phyloP scores from a whole-genome alignment of 768 basidiomycete genomes.

The Naganishia antarctica region DNA sequence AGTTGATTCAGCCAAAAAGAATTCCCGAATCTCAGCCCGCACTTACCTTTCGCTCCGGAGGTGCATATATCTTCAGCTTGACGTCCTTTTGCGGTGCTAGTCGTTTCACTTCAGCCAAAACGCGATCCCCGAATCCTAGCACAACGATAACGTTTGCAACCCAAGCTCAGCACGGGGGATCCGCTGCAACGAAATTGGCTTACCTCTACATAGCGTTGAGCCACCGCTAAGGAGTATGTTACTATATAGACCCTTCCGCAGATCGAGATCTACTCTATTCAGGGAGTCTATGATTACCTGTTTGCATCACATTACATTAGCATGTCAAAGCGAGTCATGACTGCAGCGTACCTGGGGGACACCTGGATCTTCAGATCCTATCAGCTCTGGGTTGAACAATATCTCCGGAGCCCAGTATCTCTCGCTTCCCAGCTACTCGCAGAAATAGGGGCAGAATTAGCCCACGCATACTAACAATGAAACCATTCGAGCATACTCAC shows the following conservation, averaged over 20 bases:
- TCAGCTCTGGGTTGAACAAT: constrained; percentile 91
- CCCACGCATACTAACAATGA: too few species aligned
- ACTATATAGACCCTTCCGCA: constrained; percentile 88
- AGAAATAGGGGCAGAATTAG: constrained; percentile 14
- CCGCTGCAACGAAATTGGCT: not conserved
- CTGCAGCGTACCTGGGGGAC: constrained; percentile 65
- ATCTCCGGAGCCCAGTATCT: constrained; percentile 96
- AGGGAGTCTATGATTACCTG: constrained; percentile 94
- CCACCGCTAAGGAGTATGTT: constrained; percentile 97
- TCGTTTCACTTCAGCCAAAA: constrained; percentile 95
- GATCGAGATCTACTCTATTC: constrained; percentile 88
- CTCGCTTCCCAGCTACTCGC: constrained; percentile 75
- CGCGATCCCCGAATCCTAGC: constrained; percentile 89
- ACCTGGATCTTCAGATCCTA: constrained; percentile 92
- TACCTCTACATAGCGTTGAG: constrained; percentile 89
- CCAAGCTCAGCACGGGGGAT: too few species aligned
- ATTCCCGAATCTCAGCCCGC: too few species aligned
- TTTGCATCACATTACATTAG: not conserved
- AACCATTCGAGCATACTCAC: constrained; percentile 53
- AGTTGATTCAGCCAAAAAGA: too few species aligned
- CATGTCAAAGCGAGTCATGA: not conserved
- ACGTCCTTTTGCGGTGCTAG: constrained; percentile 81
- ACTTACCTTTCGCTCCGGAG: constrained; percentile 83
- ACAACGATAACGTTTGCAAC: not conserved
- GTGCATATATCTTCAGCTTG: constrained; percentile 98